Evolutionary conservation across 805 yeast genomes (phyloP).

Genomic region (Priceomyces fermenticarens): DNA sequence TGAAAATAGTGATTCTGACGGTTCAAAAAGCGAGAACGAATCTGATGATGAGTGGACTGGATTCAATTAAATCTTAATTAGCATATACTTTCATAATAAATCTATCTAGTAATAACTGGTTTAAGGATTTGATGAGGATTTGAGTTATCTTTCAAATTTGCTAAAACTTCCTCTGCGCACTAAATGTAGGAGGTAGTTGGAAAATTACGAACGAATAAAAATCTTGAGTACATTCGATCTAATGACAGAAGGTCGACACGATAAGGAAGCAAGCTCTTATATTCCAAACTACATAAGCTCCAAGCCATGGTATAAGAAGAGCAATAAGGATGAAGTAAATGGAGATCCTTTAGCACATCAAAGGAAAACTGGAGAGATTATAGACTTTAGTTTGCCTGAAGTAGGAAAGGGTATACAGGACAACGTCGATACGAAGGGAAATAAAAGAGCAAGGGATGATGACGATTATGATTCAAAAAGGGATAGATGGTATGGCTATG

Average conservation of each 20-base stretch:
- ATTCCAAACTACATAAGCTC: constrained; percentile 39
- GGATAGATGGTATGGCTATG: constrained; percentile 82
- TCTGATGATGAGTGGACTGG: constrained; percentile 34
- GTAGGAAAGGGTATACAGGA: constrained; percentile 59
- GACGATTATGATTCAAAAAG: constrained; percentile 63
- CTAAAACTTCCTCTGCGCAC: too few relatives aligned
- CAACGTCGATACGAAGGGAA: constrained; percentile 22
- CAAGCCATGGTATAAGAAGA: constrained; percentile 38
- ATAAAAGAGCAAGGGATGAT: constrained; percentile 23
- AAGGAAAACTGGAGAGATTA: constrained; percentile 32
- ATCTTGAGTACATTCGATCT: neutral
- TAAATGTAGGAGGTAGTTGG: too few relatives aligned
- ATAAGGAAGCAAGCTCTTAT: constrained; percentile 22
- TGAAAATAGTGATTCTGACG: constrained; percentile 12
- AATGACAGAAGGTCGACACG: constrained; percentile 9
- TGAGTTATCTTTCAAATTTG: too few relatives aligned
- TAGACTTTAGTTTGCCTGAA: constrained; percentile 50
- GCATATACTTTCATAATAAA: neutral
- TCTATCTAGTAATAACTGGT: too few relatives aligned
- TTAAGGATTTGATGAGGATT: too few relatives aligned
- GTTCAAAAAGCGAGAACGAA: constrained; percentile 11
- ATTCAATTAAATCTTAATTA: constrained; percentile 16
- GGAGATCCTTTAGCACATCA: constrained; percentile 55
- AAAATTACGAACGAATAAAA: neutral
- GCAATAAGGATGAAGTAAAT: constrained; percentile 28